Evolutionary conservation across 768 basidiomycete species (phyloP).

Genomic region (Hirschioporus abietinus): DNA sequence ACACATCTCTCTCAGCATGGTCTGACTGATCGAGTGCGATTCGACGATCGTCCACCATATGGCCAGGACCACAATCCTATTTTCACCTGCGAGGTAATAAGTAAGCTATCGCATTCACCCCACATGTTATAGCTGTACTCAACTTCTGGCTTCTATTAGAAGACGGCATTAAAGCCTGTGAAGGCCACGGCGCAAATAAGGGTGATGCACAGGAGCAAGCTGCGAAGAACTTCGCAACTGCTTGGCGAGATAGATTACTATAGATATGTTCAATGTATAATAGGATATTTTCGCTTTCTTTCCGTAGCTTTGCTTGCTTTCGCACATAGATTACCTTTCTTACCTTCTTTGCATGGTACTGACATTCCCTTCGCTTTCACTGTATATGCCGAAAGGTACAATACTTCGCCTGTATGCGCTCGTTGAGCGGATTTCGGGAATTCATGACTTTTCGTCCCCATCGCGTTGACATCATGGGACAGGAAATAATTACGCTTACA

Average conservation of each 20-base stretch:
- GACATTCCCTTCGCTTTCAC: too few species aligned
- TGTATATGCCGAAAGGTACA: too few species aligned
- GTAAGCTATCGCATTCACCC: not conserved
- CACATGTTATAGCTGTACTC: not conserved
- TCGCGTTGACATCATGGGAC: too few species aligned
- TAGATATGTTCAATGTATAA: not conserved
- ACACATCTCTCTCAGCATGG: not conserved
- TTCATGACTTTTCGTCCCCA: too few species aligned
- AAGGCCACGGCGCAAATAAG: not conserved
- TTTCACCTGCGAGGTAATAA: not conserved
- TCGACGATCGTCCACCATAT: not conserved
- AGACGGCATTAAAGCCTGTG: not conserved
- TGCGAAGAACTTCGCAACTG: not conserved
- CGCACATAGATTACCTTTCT: too few species aligned
- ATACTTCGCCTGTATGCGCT: too few species aligned
- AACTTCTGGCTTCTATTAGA: not conserved
- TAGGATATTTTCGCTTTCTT: too few species aligned
- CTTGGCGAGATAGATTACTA: not conserved
- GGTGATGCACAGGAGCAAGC: not conserved
- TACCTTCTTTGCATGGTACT: too few species aligned
- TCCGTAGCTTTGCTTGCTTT: too few species aligned
- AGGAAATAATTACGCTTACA: too few species aligned
- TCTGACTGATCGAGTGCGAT: not conserved
- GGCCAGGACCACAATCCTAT: too few species aligned
- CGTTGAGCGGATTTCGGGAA: too few species aligned